Percentiles rank a stretch among this genome's conserved stretches.
phyloP scores from a whole-genome alignment of 345 rosid genomes.

The Chamaenerion angustifolium region DNA sequence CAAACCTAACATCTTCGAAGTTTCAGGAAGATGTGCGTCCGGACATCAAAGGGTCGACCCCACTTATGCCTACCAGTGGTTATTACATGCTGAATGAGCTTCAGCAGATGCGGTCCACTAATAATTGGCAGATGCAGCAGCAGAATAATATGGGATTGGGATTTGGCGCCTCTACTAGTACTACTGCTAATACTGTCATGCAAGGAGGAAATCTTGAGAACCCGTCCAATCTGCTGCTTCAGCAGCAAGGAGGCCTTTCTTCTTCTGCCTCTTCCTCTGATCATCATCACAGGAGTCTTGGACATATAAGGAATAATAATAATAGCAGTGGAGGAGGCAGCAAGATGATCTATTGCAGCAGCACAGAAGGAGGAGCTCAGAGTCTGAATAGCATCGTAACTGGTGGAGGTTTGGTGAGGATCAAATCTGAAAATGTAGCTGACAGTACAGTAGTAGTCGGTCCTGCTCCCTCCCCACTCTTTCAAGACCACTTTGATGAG shows the following conservation, averaged over 20 bases:
- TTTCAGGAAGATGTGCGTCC: slow-evolving; percentile 48
- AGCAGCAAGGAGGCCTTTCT: no score
- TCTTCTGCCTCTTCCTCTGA: background rate
- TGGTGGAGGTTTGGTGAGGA: slow-evolving; percentile 25
- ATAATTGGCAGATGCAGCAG: slow-evolving; percentile 54
- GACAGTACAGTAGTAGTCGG: slow-evolving; percentile 21
- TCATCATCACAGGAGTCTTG: slow-evolving; percentile 23
- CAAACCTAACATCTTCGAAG: slow-evolving; percentile 27
- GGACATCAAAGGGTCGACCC: slow-evolving; percentile 26
- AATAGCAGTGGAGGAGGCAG: slow-evolving; percentile 10
- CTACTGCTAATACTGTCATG: no score
- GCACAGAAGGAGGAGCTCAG: slow-evolving; percentile 20
- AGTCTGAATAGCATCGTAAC: slow-evolving; percentile 18
- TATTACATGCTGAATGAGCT: slow-evolving; percentile 48
- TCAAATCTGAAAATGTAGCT: slow-evolving; percentile 47
- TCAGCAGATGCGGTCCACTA: slow-evolving; percentile 45
- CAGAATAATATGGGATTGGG: no score
- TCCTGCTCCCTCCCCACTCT: slow-evolving; percentile 17
- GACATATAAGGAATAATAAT: slow-evolving; percentile 19
- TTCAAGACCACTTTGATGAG: slow-evolving; percentile 46
- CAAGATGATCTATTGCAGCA: slow-evolving; percentile 16
- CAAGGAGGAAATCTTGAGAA: no score
- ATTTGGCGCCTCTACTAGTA: no score
- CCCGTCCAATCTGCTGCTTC: no score
- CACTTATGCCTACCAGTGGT: slow-evolving; percentile 31